Evolutionary conservation across 1,139 yeast genomes (phyloP), one percentile per base, ranked within the genome.

Genomic region (Lodderomyces margitis): DNA sequence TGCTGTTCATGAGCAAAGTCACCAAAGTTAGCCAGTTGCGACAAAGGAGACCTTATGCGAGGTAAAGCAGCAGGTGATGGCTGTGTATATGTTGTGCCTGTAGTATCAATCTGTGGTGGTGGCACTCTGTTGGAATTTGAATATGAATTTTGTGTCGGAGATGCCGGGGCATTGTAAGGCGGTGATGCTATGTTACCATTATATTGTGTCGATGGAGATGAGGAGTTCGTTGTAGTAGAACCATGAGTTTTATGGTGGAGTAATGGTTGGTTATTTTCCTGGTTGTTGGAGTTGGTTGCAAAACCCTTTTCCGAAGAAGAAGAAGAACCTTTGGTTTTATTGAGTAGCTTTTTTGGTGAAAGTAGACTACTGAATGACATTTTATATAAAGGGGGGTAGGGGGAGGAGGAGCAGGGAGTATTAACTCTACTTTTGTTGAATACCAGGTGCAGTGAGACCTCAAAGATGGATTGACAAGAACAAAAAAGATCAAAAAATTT

Each of bases 21-120:
- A 11, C 24, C 33, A 28, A 37, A 21, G 27, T 36, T 21, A 14
- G 44, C 38, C 21, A 46, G 48, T 40, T 43, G 46, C 3, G 48
- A 43, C 20, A 45, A 43, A 10, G 48, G 48, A 11, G 48, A 45
- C 11, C 41, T 35, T 15, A 24, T 27, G 28, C 24, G 45, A 41
- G 16, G 46, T 31, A 25, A 15, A 10, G 17, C 24, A 10, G 17
- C 34, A n/a, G 32, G 15, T 17, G 24, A 14, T 4, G 19, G 38
- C 7, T 28, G 32, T 28, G 32, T 28, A 15, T 28, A 15, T 28
- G 19, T 17, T 17, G 44, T 14, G n/a, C 39, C 38, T 21, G 37
- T 28, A 15, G 32, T 28, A 21, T 33, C 25, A 21, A 33, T 23
- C 19, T 19, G 36, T 33, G 36, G 36, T 21, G 23, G 23, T 20